Evolutionary conservation across 2,329 filamentous ascomycete species (phyloP), one percentile per base, ranked within the genome.

Genomic region (Exserohilum rostratum): DNA sequence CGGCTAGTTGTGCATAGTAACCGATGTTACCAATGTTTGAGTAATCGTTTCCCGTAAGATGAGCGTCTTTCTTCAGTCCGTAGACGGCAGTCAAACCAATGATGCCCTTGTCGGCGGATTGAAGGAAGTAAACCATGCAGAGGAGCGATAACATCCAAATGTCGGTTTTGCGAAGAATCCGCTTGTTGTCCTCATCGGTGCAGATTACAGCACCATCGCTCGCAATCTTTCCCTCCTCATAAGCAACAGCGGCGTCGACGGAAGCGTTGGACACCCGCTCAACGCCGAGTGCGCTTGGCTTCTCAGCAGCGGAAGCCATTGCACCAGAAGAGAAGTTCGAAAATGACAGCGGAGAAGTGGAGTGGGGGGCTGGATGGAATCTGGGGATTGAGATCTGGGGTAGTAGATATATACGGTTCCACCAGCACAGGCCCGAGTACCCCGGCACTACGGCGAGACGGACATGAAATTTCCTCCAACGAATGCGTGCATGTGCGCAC

Each of bases 71-170:
- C 11, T 54, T 57, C 82, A 3, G 76, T 80, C 31, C 84, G 57
- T 86, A 86, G 0, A 86, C 82, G 7, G 82, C 76, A 0, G 84
- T 83, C 81, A 82, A 42, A 49, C 69, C 53, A 64, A 69, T 63
- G 27, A 69, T 65, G 1, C 79, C 80, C 64, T 87, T 87, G 67
- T 87, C 85, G 13, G 63, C 63, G 1, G 61, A 64, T 17, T 66
- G 64, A 4, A 66, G 55, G 27, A 66, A 66, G 31, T 66, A 66
- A 13, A 66, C 64, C 64, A 65, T 63, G 42, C 62, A 65, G 22
- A 66, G 61, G 10, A 66, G 60, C 5, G 64, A 65, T 6, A 66
- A 35, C 62, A 66, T 66, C 50, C 56, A 60, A 2, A 62, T 47
- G 40, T 66, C 64, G 3, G 64, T 66, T 51, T 62, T 65, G 31